Percentiles rank a stretch among this genome's conserved stretches.
Conservation (phyloP, 805 yeast genomes). For the Myxozyma udenii region DNA sequence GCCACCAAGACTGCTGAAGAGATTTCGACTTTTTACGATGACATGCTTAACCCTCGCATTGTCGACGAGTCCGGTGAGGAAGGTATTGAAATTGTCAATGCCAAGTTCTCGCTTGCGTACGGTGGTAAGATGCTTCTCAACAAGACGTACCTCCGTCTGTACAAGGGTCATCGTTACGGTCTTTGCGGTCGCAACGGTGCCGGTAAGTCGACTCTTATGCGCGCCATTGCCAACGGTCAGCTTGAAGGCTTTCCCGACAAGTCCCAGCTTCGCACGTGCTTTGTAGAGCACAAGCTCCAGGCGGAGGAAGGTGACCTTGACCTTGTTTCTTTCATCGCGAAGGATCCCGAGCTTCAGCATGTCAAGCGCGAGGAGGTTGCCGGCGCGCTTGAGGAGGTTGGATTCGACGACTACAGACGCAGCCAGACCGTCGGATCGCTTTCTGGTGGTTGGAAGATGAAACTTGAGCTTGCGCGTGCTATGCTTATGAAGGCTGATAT, state of each 20-base stretch:
- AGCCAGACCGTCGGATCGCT: slow-evolving; percentile 88
- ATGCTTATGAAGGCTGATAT: slow-evolving; percentile 97
- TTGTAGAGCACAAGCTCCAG: slow-evolving; percentile 94
- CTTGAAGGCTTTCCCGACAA: slow-evolving; percentile 95
- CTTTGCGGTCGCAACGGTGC: slow-evolving; percentile 98
- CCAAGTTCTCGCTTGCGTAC: slow-evolving; percentile 93
- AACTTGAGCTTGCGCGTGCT: slow-evolving; percentile 96
- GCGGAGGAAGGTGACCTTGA: slow-evolving; percentile 92
- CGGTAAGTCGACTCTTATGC: slow-evolving; percentile 95
- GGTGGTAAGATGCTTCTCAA: slow-evolving; percentile 96
- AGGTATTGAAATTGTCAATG: slow-evolving; percentile 86
- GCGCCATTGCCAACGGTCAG: slow-evolving; percentile 94
- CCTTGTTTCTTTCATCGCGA: slow-evolving; percentile 79
- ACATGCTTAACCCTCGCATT: slow-evolving; percentile 19
- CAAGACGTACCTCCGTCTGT: slow-evolving; percentile 81
- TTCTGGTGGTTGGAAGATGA: slow-evolving; percentile 99
- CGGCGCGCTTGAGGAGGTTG: slow-evolving; percentile 74
- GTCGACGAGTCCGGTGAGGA: slow-evolving; percentile 26
- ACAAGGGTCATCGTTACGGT: slow-evolving; percentile 96
- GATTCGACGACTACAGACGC: slow-evolving; percentile 87
- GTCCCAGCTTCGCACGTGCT: slow-evolving; percentile 82
- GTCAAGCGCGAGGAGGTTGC: slow-evolving; percentile 66
- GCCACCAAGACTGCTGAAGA: slow-evolving; percentile 19
- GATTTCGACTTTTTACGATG: slow-evolving; percentile 24
- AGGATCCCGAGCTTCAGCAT: slow-evolving; percentile 73